Evolutionary conservation across 208 protist genomes (phyloP).

Genomic region (Trypanosoma melophagium): DNA sequence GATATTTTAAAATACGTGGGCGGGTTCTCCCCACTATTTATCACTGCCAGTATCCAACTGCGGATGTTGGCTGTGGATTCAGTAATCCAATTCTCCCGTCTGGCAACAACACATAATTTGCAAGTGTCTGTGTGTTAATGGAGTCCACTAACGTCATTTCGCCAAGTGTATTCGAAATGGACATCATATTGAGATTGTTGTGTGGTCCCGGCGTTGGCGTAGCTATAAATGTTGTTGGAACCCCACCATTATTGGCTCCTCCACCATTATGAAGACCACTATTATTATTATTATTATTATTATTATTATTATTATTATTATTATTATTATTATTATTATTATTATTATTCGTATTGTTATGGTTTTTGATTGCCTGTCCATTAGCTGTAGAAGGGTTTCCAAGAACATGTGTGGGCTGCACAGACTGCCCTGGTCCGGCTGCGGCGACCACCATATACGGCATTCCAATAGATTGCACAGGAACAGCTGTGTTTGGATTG

Average conservation of each 20-base stretch:
- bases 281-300: background rate
- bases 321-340: background rate
- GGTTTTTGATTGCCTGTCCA: background rate
- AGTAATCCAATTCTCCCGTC: slow-evolving; percentile 26
- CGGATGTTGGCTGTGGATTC: slow-evolving; percentile 12
- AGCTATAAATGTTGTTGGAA: background rate
- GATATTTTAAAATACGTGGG: too few species aligned
- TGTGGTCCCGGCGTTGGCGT: too few species aligned
- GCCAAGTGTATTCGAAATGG: background rate
- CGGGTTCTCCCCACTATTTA: background rate
- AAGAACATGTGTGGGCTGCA: too few species aligned
- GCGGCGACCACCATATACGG: slow-evolving; percentile 18
- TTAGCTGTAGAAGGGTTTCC: too few species aligned
- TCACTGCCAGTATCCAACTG: slow-evolving; percentile 13
- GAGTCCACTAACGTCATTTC: background rate
- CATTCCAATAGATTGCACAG: slow-evolving; percentile 6
- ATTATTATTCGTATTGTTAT: background rate
- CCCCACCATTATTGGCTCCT: too few species aligned
- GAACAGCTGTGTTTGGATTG: background rate
- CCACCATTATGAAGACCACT: too few species aligned
- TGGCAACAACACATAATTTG: slow-evolving; percentile 27
- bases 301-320: slow-evolving; percentile 6
- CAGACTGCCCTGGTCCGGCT: background rate
- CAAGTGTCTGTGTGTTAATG: background rate
- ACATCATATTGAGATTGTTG: too few species aligned